phyloP scores from a whole-genome alignment of 306 rosid genomes.

The Benincasa hispida region DNA sequence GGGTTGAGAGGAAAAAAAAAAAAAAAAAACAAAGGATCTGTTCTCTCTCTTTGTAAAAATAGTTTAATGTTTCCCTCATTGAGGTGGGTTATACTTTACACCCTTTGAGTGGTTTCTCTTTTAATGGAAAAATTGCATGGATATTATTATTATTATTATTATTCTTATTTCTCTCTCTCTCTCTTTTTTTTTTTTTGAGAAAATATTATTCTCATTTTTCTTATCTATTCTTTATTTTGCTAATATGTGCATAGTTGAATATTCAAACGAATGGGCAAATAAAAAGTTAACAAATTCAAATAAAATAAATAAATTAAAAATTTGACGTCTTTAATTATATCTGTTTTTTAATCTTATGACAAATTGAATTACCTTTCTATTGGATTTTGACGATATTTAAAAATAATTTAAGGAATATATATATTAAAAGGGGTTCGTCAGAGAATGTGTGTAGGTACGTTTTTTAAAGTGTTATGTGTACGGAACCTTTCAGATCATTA shows the following conservation, averaged over 20 bases:
- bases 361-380: too few species aligned
- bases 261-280: not conserved
- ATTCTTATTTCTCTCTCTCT: too few species aligned
- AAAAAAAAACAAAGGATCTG: not conserved
- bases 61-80: constrained; percentile 6
- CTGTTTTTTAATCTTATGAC: too few species aligned
- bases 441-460: constrained; percentile 3
- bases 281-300: not conserved
- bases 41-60: not conserved
- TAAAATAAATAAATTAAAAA: too few species aligned
- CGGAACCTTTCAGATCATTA: not conserved
- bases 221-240: not conserved
- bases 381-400: too few species aligned
- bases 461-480: not conserved
- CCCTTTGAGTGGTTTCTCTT: constrained; percentile 24
- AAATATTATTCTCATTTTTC: not conserved
- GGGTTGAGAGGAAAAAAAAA: not conserved
- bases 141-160: not conserved
- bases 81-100: constrained; percentile 10
- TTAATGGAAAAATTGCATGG: constrained; percentile 4
- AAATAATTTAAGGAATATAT: too few species aligned
- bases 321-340: too few species aligned
- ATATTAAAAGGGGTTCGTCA: not conserved
- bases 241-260: not conserved
- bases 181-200: too few species aligned